These are phyloP conservation scores for Penicillium verhagenii DNA, from an alignment of 495 filamentous ascomycete genomes.

Conservation along the genomic window DNA sequence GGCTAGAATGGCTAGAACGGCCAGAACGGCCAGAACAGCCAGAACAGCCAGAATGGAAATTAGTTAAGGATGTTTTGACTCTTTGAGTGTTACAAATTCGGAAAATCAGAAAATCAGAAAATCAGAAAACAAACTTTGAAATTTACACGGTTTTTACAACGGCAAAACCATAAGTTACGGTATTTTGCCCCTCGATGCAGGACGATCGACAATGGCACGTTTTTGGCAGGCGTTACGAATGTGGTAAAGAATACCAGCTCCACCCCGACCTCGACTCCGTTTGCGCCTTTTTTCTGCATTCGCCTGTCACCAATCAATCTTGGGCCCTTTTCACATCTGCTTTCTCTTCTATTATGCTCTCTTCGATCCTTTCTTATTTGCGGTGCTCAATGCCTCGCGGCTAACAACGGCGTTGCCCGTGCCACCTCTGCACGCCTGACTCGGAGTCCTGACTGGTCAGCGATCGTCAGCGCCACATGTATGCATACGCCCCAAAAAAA, in stretches of 20 bases:
- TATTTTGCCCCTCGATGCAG: not conserved
- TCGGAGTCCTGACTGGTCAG: conserved; percentile 17
- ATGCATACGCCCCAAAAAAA: conserved; percentile 3
- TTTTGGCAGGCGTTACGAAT: conserved; percentile 10
- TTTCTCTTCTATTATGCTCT: not conserved
- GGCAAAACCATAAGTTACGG: not conserved
- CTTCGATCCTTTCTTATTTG: not conserved
- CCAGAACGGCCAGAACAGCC: no score
- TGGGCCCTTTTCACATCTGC: not conserved
- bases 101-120: no score
- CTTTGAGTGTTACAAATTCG: no score
- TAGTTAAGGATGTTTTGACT: no score
- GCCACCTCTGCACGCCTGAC: conserved; percentile 18
- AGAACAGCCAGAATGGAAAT: no score
- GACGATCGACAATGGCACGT: conserved; percentile 12
- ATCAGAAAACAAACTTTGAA: not conserved
- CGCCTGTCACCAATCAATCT: not conserved
- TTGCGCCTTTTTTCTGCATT: conserved; percentile 13
- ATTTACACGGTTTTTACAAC: not conserved
- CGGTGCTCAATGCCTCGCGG: conserved; percentile 22
- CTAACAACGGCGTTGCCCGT: conserved; percentile 20
- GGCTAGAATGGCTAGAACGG: no score
- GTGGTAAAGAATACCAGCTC: conserved; percentile 1
- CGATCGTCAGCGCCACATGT: conserved; percentile 12
- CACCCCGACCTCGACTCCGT: conserved; percentile 5